Conservation (phyloP, 139 green algal species). For the Pseudopediastrum boryanum region DNA sequence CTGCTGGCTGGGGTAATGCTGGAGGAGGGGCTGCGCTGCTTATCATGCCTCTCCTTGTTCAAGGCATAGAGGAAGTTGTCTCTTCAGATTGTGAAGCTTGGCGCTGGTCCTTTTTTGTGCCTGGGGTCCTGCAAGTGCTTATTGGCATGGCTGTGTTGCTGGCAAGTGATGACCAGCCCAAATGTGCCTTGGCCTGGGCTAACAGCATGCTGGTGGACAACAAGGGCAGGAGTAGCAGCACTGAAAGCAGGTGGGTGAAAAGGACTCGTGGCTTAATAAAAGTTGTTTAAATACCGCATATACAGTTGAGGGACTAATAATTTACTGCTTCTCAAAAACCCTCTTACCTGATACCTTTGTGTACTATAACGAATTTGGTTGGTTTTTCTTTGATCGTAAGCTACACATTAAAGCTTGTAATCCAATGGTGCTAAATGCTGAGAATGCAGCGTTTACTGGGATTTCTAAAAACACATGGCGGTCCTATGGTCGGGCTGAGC, state of each 20-base stretch:
- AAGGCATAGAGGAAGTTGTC: background rate
- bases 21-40: constrained; percentile 84
- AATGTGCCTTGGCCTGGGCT: constrained; percentile 72
- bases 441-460: too few relatives aligned
- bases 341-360: background rate
- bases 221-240: background rate
- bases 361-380: background rate
- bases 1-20: constrained; percentile 87
- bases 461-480: too few relatives aligned
- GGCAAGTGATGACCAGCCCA: constrained; percentile 77
- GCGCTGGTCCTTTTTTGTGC: constrained; percentile 86
- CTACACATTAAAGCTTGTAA: too few relatives aligned
- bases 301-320: background rate
- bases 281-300: background rate
- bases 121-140: constrained; percentile 73
- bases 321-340: background rate
- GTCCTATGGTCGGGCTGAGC: too few relatives aligned
- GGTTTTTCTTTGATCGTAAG: too few relatives aligned
- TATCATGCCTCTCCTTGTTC: constrained; percentile 82
- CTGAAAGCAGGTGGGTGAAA: background rate
- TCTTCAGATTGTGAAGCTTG: constrained; percentile 62
- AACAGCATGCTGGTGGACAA: background rate
- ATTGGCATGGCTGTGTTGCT: constrained; percentile 63
- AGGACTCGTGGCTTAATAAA: too few relatives aligned
- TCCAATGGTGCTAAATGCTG: too few relatives aligned